phyloP scores from a whole-genome alignment of 805 yeast species.

The Priceomyces melissophilus region DNA sequence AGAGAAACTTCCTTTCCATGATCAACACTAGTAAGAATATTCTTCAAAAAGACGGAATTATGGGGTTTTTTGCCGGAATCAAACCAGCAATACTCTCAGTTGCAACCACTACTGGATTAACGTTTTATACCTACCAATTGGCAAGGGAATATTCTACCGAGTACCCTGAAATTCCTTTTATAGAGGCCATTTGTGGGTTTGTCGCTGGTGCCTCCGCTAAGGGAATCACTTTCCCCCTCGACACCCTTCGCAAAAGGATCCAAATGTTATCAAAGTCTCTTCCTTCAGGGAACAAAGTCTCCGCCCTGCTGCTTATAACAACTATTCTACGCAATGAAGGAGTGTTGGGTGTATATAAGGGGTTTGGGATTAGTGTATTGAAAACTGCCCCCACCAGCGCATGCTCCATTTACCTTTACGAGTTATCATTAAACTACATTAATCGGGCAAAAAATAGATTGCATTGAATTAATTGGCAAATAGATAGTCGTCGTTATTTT shows the following conservation, averaged over 20 bases:
- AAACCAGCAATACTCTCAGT: conserved; percentile 56
- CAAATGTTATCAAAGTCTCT: conserved; percentile 48
- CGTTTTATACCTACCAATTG: conserved; percentile 67
- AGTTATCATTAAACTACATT: conserved; percentile 26
- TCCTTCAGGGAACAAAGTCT: conserved; percentile 5
- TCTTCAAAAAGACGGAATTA: conserved; percentile 28
- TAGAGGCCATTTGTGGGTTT: conserved; percentile 63
- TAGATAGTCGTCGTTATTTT: conserved; percentile 30
- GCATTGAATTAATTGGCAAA: conserved; percentile 15
- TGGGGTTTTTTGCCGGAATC: conserved; percentile 51
- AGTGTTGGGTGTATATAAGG: conserved; percentile 65
- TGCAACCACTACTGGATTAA: conserved; percentile 66
- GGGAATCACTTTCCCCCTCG: conserved; percentile 77
- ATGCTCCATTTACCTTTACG: conserved; percentile 64
- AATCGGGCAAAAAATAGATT: conserved; percentile 2
- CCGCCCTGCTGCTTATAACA: conserved; percentile 22
- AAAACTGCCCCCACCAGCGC: conserved; percentile 83
- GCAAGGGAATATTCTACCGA: conserved; percentile 35
- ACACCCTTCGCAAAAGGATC: conserved; percentile 71
- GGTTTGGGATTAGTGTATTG: conserved; percentile 63
- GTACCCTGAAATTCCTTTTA: conserved; percentile 28
- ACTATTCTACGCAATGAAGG: conserved; percentile 58
- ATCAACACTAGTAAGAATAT: conserved; percentile 23
- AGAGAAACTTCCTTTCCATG: conserved; percentile 36
- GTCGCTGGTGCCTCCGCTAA: conserved; percentile 77